Conservation (phyloP, 345 rosid genomes). For the Pelargonium nanum region DNA sequence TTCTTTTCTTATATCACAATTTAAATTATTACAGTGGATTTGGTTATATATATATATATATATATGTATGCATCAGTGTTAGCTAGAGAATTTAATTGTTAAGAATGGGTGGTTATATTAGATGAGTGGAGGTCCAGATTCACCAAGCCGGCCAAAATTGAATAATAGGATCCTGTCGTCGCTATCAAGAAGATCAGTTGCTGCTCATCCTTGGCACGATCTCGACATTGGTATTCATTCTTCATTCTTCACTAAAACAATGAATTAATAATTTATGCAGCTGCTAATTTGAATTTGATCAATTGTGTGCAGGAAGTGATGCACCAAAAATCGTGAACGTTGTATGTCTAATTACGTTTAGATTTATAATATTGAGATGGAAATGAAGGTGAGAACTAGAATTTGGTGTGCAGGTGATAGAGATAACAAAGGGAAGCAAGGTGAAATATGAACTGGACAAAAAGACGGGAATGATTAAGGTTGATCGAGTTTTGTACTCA, state of each 20-base stretch:
- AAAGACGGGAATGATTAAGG: conserved; percentile 39
- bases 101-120: not conserved
- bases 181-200: conserved; percentile 32
- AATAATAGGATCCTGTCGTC: conserved; percentile 37
- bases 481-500: conserved; percentile 28
- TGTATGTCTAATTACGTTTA: conserved; percentile 13
- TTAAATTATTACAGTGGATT: too few species aligned
- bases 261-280: not conserved
- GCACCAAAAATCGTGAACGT: conserved; percentile 15
- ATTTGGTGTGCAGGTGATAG: conserved; percentile 23
- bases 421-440: conserved; percentile 39
- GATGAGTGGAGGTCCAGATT: not conserved
- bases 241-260: not conserved
- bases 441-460: conserved; percentile 39
- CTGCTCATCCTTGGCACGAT: conserved; percentile 50
- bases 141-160: conserved; percentile 1
- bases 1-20: too few species aligned
- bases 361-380: not conserved
- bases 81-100: too few species aligned
- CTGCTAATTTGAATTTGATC: not conserved
- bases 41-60: too few species aligned
- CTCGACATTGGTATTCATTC: conserved; percentile 26
- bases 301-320: conserved; percentile 7
- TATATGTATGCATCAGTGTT: too few species aligned
- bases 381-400: not conserved